These are phyloP conservation scores for Candida pini DNA, from an alignment of 805 yeast species.

Conservation along the genomic window DNA sequence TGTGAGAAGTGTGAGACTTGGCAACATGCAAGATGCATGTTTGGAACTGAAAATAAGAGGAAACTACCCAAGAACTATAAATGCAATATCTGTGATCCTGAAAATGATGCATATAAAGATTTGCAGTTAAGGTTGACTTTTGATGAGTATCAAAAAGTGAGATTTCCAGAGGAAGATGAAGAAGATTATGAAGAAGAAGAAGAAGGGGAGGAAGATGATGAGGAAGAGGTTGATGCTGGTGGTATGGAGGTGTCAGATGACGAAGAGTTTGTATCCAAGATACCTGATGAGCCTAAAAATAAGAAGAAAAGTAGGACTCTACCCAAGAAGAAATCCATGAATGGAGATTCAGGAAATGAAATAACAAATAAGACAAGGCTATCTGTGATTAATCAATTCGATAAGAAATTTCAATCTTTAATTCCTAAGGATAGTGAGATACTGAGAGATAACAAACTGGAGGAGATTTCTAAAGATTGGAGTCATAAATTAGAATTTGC, in stretches of 20 bases:
- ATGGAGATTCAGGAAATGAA: conserved; percentile 7
- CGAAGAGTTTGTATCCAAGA: conserved; percentile 9
- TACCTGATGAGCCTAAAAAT: conserved; percentile 6
- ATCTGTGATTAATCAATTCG: conserved; percentile 48
- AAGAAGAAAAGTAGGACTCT: conserved; percentile 6
- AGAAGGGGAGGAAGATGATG: conserved; percentile 14
- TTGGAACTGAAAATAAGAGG: conserved; percentile 34
- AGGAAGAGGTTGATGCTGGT: conserved; percentile 12
- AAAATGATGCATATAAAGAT: conserved; percentile 26
- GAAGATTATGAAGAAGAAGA: conserved; percentile 10
- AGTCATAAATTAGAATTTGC: conserved; percentile 48
- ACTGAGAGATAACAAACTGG: conserved; percentile 18
- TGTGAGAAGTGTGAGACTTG: conserved; percentile 65
- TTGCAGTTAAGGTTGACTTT: conserved; percentile 28
- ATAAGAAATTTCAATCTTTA: conserved; percentile 35
- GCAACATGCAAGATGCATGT: conserved; percentile 67
- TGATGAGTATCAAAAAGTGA: conserved; percentile 19
- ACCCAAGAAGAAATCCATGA: conserved; percentile 3
- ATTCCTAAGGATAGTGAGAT: conserved; percentile 31
- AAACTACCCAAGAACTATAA: conserved; percentile 42
- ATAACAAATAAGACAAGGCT: conserved; percentile 33
- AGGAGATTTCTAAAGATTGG: conserved; percentile 37
- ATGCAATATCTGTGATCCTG: conserved; percentile 51
- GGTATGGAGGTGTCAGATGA: conserved; percentile 8
- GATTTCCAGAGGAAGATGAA: conserved; percentile 6